Evolutionary conservation across 2,329 filamentous ascomycete genomes (phyloP), one percentile per base, ranked within the genome.

Genomic region (Aspergillus pseudoviridinutans): DNA sequence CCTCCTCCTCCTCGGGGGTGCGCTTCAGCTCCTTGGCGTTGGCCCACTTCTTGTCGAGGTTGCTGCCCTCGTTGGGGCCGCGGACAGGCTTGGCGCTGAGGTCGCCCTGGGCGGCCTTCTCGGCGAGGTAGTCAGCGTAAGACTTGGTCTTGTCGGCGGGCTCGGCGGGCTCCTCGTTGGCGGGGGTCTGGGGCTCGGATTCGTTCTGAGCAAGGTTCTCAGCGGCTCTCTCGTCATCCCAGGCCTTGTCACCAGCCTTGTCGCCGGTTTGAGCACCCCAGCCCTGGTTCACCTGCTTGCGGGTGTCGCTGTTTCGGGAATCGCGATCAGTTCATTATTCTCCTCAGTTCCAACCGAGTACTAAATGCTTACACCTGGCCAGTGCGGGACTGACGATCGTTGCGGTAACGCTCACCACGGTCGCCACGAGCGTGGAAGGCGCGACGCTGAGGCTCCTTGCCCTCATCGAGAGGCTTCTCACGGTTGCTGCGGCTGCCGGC

Each of bases 31-130:
- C 78, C 82, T 92, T 95, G 75, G 91, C 92, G 70, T 84, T 82
- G 71, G 89, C 90, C 90, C 92, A 96, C 85, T 97, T 94, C 86
- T 94, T 93, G 83, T 92, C 87, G 70, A 81, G 74, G 82, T 91
- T 91, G 82, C 82, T 84, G 72, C 92, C 92, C 82, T 97, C 92
- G 83, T 97, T 97, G 78, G 93, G 81, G 82, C 92, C 87, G 80
- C 94, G 93, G 73, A 91, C 83, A 71, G 90, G 84, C 70, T 87
- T 83, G 67, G 80, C 77, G 68, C 84, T 84, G 64, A 82, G 77
- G 68, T 81, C 83, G 65, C 85, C 84, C 81, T 91, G 92, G 77
- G 86, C 84, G 58, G 84, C 84, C 73, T 82, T 82, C 75, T 90
- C 86, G 73, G 87, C 90, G 54, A 95, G 85, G 82, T 96, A 99